phyloP scores from a whole-genome alignment of 169 alveolate genomes.

The Eimeria acervulina region DNA sequence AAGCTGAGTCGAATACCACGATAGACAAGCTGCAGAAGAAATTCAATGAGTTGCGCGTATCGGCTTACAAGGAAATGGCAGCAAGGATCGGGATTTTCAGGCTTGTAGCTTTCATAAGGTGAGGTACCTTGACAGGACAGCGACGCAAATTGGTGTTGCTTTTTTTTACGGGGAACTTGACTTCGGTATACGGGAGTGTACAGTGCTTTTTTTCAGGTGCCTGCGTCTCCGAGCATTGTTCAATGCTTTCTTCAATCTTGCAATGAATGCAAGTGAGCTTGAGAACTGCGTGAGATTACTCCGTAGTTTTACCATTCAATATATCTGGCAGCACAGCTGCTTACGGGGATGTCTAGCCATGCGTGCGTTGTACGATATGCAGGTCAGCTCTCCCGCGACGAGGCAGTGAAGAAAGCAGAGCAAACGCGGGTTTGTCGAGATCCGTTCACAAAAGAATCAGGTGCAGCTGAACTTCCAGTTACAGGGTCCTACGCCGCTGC shows the following conservation, averaged over 20 bases:
- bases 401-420: conserved; percentile 29
- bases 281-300: background rate
- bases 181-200: too few species aligned
- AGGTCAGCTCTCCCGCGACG: conserved; percentile 41
- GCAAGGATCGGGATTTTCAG: conserved; percentile 42
- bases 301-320: background rate
- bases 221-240: conserved; percentile 57
- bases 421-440: conserved; percentile 26
- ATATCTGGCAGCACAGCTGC: background rate
- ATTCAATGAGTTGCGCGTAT: conserved; percentile 80
- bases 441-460: conserved; percentile 29
- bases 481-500: background rate
- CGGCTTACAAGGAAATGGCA: conserved; percentile 81
- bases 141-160: background rate
- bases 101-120: conserved; percentile 51
- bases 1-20: conserved; percentile 49
- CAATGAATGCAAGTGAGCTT: conserved; percentile 52
- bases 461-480: conserved; percentile 22
- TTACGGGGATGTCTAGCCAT: too few species aligned
- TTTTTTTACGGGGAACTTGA: background rate
- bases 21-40: conserved; percentile 73
- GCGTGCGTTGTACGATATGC: too few species aligned
- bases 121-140: background rate
- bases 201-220: conserved; percentile 32
- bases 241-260: background rate